Base-by-base conservation (phyloP, 768 basidiomycete species). In the Suillus hirtellus region DNA sequence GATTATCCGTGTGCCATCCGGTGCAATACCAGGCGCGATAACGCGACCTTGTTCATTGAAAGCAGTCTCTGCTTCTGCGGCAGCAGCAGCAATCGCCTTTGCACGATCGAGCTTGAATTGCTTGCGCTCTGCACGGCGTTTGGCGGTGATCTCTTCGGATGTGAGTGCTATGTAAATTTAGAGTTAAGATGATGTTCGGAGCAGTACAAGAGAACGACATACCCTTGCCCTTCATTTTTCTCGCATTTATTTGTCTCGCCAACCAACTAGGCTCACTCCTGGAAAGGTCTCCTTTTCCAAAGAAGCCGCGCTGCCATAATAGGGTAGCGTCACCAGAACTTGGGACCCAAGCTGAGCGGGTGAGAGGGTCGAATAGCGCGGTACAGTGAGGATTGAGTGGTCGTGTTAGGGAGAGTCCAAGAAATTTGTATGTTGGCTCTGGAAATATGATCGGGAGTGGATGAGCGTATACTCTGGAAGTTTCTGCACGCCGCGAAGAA, bases 201-300 rank as follows among this genome's bases (percentile, higher is more conserved):
- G 24, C 3, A 53, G 24, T 19, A 34, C 27, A 50, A 49, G 9
- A 35, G 31, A 42, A 52, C 38, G 53, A 61, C 70, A 60, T 77
- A 88, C 93, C 82, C 76, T 86, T 85, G 68, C 82, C 82, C 62
- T 81, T 82, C 56, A 86, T 77, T 65, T 79, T 73, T 35, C 71
- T 76, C 1, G 77, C 81, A 71, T 92, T 93, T 64, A 90, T 80
- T 68, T 93, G 89, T 53, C 97, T 80, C 21, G 88, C 84, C 64
- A 89, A 79, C 97, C 97, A 99, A 61, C 87, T 93, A 9, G 96
- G 96, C 74, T 99, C 97, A 75, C 95, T 97, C 63, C 97, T 78
- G 46, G 93, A 96, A 60, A 99, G 79, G 72, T 92, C 91, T 1
- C 97, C 97, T 75, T 99, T 99, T 27, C 97, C 97, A 74, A 99